Percentiles rank a stretch among this genome's conserved stretches.
These are phyloP conservation scores for Candida neerlandica DNA, from an alignment of 1,139 yeast species.

Conservation along the genomic window DNA sequence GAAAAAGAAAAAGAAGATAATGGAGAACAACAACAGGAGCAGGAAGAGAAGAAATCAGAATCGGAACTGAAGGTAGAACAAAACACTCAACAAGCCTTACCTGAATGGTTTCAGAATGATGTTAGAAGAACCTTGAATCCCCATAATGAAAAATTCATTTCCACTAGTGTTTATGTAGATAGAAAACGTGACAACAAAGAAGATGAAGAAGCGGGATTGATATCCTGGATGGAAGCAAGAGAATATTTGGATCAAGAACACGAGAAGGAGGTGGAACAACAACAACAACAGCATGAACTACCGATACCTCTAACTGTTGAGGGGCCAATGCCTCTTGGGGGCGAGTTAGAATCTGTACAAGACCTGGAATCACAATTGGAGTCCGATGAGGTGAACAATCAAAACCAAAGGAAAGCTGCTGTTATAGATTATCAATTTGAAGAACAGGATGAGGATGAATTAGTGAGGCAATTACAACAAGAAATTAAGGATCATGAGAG, in stretches of 20 bases:
- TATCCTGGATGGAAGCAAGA: constrained; percentile 51
- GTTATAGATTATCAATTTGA: constrained; percentile 64
- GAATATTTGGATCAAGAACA: constrained; percentile 16
- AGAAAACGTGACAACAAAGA: constrained; percentile 24
- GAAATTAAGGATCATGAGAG: constrained; percentile 75
- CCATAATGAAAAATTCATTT: constrained; percentile 15
- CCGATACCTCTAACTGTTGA: constrained; percentile 2
- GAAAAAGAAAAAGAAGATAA: no score
- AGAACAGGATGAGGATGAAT: constrained; percentile 73
- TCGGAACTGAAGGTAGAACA: not conserved
- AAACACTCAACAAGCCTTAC: constrained; percentile 20
- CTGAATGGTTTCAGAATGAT: constrained; percentile 36
- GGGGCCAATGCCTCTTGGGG: not conserved
- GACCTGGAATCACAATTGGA: constrained; percentile 21
- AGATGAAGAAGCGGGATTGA: constrained; percentile 52
- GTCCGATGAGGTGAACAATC: constrained; percentile 32
- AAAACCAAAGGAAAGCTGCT: constrained; percentile 20
- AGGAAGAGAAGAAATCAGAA: not conserved
- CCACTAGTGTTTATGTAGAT: constrained; percentile 9
- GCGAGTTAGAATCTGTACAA: constrained; percentile 33
- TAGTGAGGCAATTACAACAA: constrained; percentile 59
- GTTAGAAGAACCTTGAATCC: constrained; percentile 19
- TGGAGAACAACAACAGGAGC: constrained; percentile 3
- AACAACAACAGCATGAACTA: constrained; percentile 12
- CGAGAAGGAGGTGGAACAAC: constrained; percentile 8